A percentile compares a stretch with the other conserved stretches of the same genome.
These are phyloP conservation scores for Neopestalotiopsis rosae DNA, from an alignment of 2,329 filamentous ascomycete species.

Conservation along the genomic window DNA sequence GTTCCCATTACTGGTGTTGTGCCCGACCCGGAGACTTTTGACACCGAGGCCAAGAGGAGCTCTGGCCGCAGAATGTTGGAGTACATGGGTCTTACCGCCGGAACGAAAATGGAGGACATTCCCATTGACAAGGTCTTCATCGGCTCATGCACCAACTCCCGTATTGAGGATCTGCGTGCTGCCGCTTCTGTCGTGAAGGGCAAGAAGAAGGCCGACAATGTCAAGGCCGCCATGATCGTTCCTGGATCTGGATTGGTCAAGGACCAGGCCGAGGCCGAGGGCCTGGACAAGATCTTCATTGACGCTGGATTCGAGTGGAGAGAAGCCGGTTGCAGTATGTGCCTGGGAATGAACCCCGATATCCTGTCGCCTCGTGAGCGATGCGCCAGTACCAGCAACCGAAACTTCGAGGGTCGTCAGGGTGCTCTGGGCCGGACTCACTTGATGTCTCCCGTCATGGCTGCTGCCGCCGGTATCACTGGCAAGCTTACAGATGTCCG, in stretches of 20 bases:
- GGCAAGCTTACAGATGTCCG: conserved; percentile 93
- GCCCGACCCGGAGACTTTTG: conserved; percentile 86
- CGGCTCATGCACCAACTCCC: conserved; percentile 95
- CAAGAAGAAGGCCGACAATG: conserved; percentile 82
- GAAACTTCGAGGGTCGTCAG: conserved; percentile 97
- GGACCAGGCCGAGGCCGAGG: conserved; percentile 87
- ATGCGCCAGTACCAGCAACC: conserved; percentile 94
- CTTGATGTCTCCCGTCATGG: conserved; percentile 97
- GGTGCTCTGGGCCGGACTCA: conserved; percentile 91
- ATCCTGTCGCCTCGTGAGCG: conserved; percentile 91
- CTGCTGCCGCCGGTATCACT: conserved; percentile 85
- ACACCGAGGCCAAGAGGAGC: conserved; percentile 78
- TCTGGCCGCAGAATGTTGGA: conserved; percentile 83
- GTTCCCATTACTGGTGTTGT: conserved; percentile 93
- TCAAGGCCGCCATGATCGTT: conserved; percentile 95
- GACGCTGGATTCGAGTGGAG: conserved; percentile 98
- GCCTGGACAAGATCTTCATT: conserved; percentile 88
- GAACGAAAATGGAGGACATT: conserved; percentile 92
- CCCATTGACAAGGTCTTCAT: conserved; percentile 95
- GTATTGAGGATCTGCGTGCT: conserved; percentile 92
- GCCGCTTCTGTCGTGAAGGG: conserved; percentile 88
- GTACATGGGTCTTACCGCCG: conserved; percentile 92
- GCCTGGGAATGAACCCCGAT: conserved; percentile 98
- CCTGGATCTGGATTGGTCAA: conserved; percentile 96
- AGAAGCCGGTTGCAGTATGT: conserved; percentile 99